Evolutionary conservation across 108 stramenopile species (phyloP), one percentile per base, ranked within the genome.

Genomic region (Cyclostephanos invisitatus): DNA sequence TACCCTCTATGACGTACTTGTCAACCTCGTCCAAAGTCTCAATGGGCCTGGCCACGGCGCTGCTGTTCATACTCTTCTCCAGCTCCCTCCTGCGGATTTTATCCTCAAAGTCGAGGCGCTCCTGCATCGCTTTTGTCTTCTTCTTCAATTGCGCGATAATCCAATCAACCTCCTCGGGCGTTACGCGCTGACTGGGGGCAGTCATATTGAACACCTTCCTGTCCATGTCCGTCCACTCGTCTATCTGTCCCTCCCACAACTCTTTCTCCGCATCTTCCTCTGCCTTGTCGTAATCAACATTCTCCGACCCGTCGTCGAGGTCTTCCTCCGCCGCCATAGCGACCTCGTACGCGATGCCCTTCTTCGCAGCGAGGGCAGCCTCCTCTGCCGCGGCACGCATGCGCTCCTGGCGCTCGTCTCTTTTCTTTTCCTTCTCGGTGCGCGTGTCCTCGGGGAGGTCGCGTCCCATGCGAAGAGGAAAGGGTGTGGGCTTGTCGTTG

Each of bases 81-180:
- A 77, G 61, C 50, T 77, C 75, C 46, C 63, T 62, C 65, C 57
- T 65, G 12, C 80, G 76, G 36, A 73, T 64, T 65, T 80, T 77
- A 50, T 86, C 87, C 28, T 98, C 97, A 74, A 92, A 85, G 5
- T 93, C 88, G 20, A 99, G 78, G 37, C 92, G 88, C 68, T 97
- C 95, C 40, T 91, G 81, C 51, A 94, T 67, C 21, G 62, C 48
- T 51, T 77, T 73, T 46, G 56, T 70, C 77, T 86, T 88, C 10
- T 50, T 59, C 63, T 87, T 82, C 22, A 94, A 70, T n/a, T 85
- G 64, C 29, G 84, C 75, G 29, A 89, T 80, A 17, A 92, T 81
- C 86, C 87, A 88, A 60, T 92, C 90, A 18, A 95, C 68, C 67
- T 95, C 91, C 9, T 86, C 87, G 57, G 83, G 84, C 2, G 78